phyloP scores from a whole-genome alignment of 1,139 yeast genomes.

The Wickerhamiella infanticola region DNA sequence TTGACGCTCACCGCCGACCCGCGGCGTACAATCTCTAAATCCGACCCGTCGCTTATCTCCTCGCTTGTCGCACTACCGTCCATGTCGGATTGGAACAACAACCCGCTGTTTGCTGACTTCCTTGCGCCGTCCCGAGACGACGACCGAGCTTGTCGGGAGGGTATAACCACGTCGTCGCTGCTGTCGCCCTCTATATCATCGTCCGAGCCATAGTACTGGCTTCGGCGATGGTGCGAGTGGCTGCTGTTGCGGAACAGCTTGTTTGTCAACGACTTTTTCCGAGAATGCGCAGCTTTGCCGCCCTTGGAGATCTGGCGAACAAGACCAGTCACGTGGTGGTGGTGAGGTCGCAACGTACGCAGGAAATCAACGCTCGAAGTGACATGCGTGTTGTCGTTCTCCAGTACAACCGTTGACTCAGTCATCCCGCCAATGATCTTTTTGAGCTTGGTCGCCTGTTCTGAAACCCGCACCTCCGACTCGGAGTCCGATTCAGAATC shows the following conservation, averaged over 20 bases:
- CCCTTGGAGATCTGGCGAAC: not conserved
- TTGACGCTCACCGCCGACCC: not conserved
- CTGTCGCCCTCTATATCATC: conserved; percentile 7
- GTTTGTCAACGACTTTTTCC: not conserved
- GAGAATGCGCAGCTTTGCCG: conserved; percentile 1
- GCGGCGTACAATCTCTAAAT: not conserved
- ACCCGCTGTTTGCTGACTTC: not conserved
- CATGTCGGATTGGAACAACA: conserved; percentile 1
- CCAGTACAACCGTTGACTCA: conserved; percentile 23
- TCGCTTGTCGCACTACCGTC: conserved; percentile 6
- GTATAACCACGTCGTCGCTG: not conserved
- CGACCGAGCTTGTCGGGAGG: not conserved
- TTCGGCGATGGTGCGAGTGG: not conserved
- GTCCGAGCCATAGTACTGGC: conserved; percentile 3
- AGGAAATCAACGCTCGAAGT: conserved; percentile 45
- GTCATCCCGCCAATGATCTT: conserved; percentile 20
- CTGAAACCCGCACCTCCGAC: conserved; percentile 1
- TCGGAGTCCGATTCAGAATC: not conserved
- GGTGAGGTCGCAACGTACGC: conserved; percentile 26
- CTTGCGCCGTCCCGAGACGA: not conserved
- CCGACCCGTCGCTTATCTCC: not conserved
- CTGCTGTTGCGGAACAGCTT: not conserved
- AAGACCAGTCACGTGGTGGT: conserved; percentile 2
- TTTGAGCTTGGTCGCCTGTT: conserved; percentile 17
- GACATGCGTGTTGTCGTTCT: conserved; percentile 21